These are phyloP conservation scores for Aspergillus brasiliensis DNA, from an alignment of 2,329 filamentous ascomycete species.

Conservation along the genomic window DNA sequence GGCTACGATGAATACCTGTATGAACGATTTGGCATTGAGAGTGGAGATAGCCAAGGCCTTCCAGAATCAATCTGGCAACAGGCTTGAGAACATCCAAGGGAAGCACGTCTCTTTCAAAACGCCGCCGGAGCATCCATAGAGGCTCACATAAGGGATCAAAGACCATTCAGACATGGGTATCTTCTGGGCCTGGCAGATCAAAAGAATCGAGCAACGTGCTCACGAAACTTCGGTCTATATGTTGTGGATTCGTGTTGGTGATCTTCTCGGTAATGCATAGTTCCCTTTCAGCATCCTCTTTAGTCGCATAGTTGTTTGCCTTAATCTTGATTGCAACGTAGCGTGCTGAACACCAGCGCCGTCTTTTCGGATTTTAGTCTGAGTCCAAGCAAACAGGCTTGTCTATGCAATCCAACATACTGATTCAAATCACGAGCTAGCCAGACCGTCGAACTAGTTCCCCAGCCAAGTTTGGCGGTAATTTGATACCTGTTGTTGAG, in stretches of 20 bases:
- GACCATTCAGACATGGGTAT: conserved; percentile 40
- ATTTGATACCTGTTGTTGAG: conserved; percentile 41
- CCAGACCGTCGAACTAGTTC: conserved; percentile 46
- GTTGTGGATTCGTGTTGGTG: conserved; percentile 27
- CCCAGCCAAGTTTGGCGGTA: conserved; percentile 43
- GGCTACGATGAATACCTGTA: conserved; percentile 27
- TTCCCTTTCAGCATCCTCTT: conserved; percentile 28
- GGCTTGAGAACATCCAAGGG: conserved; percentile 32
- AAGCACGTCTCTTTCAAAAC: conserved; percentile 28
- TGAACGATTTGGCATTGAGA: conserved; percentile 43
- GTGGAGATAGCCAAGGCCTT: conserved; percentile 46
- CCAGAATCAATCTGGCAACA: conserved; percentile 36
- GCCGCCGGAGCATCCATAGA: conserved; percentile 34
- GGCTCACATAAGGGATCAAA: conserved; percentile 39
- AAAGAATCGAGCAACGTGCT: conserved; percentile 39
- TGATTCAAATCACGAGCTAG: conserved; percentile 35
- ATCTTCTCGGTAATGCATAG: conserved; percentile 37
- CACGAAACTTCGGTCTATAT: conserved; percentile 36
- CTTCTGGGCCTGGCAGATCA: conserved; percentile 26
- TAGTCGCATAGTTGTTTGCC: conserved; percentile 27
- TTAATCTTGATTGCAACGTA: conserved; percentile 42
- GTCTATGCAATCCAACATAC: conserved; percentile 12
- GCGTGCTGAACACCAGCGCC: conserved; percentile 26
- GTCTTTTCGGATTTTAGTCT: conserved; percentile 19
- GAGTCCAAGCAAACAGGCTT: conserved; percentile 1